Percentiles rank a stretch among this genome's conserved stretches.
These are phyloP conservation scores for Blastobotrys serpentis DNA, from an alignment of 1,139 yeast species.

Conservation along the genomic window DNA sequence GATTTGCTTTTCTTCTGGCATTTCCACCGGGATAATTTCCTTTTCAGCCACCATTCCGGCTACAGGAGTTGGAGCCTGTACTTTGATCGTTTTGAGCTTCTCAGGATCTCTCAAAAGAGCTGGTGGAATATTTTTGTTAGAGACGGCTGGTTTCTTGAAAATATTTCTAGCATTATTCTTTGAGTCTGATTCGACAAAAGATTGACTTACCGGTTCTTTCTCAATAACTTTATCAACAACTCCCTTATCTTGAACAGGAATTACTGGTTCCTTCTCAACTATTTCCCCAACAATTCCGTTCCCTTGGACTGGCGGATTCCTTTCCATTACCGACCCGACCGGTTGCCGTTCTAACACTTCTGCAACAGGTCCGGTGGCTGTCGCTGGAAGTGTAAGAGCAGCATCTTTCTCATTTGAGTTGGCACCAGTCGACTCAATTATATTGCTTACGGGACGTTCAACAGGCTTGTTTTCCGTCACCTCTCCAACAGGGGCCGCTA, in stretches of 20 bases:
- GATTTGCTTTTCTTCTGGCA: slow-evolving; percentile 5
- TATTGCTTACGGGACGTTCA: slow-evolving; percentile 20
- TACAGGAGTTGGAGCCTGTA: not conserved
- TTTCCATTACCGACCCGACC: too few relatives aligned
- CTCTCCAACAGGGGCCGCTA: too few relatives aligned
- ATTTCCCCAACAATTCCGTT: too few relatives aligned
- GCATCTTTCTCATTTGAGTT: not conserved
- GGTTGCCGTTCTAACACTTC: not conserved
- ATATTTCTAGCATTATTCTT: not conserved
- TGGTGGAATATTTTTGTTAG: too few relatives aligned
- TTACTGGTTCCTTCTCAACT: not conserved
- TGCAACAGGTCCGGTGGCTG: not conserved
- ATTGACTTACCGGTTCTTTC: too few relatives aligned
- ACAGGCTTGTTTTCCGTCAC: slow-evolving; percentile 6
- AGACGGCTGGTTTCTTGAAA: not conserved
- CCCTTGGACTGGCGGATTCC: too few relatives aligned
- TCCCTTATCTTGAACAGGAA: too few relatives aligned
- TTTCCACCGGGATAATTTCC: not conserved
- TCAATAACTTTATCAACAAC: not conserved
- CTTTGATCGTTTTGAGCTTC: not conserved
- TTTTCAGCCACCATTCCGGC: slow-evolving; percentile 1
- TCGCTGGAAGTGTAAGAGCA: not conserved
- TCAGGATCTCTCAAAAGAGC: too few relatives aligned
- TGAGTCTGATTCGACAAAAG: too few relatives aligned
- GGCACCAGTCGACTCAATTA: slow-evolving; percentile 8